phyloP scores from a whole-genome alignment of 306 rosid species.

The Ammopiptanthus mongolicus region DNA sequence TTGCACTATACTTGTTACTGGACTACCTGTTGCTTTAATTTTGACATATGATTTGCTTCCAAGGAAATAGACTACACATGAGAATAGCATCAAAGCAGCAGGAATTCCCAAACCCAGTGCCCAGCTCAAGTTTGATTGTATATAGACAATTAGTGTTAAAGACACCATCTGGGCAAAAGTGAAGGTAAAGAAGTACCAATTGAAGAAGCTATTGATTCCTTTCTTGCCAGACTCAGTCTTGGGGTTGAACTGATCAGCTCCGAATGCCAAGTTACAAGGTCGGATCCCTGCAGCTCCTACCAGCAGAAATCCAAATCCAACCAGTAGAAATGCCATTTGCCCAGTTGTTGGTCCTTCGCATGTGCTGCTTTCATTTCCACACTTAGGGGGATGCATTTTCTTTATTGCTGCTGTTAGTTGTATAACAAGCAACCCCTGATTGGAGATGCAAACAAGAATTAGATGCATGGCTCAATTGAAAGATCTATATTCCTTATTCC shows the following conservation, averaged over 20 bases:
- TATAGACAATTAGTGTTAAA: constrained; percentile 57
- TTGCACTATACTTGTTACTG: constrained; percentile 61
- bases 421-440: constrained; percentile 65
- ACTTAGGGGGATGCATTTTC: constrained; percentile 64
- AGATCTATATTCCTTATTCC: neutral
- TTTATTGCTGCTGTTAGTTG: constrained; percentile 74
- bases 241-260: constrained; percentile 88
- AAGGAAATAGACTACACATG: constrained; percentile 48
- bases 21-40: constrained; percentile 72
- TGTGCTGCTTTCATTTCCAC: constrained; percentile 27
- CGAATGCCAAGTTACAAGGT: constrained; percentile 91
- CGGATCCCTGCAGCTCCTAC: constrained; percentile 81
- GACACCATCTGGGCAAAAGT: constrained; percentile 72
- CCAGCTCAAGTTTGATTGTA: constrained; percentile 82
- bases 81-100: constrained; percentile 60
- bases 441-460: neutral
- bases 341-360: constrained; percentile 59
- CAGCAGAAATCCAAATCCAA: constrained; percentile 51
- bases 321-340: constrained; percentile 56
- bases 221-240: constrained; percentile 71
- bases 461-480: neutral
- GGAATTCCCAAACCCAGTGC: constrained; percentile 76
- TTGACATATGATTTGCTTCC: constrained; percentile 68
- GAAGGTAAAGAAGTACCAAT: constrained; percentile 81
- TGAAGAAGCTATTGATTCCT: constrained; percentile 87